Percentiles rank a stretch among this genome's conserved stretches.
Evolutionary conservation across 2,329 filamentous ascomycete genomes (phyloP).

Genomic region (Exophiala spinifera): DNA sequence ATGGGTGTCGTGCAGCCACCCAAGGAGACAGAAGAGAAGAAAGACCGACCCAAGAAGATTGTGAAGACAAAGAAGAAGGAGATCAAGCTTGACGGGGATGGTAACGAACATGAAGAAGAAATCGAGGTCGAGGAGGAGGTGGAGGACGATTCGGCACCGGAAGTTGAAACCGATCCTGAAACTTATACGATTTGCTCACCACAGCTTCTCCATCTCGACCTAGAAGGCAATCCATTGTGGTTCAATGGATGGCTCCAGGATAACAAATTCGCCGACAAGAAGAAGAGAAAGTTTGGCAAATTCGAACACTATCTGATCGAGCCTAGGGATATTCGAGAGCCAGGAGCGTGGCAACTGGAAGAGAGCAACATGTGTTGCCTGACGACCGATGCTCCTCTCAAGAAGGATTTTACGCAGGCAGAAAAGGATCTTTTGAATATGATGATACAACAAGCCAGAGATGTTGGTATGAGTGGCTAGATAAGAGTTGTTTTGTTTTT

Average conservation of each 20-base stretch:
- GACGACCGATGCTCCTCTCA: conserved; percentile 26
- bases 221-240: conserved; percentile 43
- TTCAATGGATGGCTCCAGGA: conserved; percentile 47
- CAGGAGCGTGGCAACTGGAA: conserved; percentile 28
- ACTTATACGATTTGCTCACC: conserved; percentile 44
- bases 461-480: conserved; percentile 22
- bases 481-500: too few species aligned
- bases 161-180: conserved; percentile 7
- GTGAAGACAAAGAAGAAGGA: conserved; percentile 22
- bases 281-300: conserved; percentile 35
- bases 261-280: conserved; percentile 42
- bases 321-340: conserved; percentile 25
- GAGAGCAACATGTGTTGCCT: conserved; percentile 30
- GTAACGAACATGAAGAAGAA: conserved; percentile 5
- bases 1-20: conserved; percentile 22
- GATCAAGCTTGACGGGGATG: background rate
- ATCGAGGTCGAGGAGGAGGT: conserved; percentile 1
- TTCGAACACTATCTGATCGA: conserved; percentile 35
- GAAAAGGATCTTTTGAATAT: conserved; percentile 24
- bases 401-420: conserved; percentile 22
- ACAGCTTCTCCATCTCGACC: conserved; percentile 46
- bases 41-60: conserved; percentile 6
- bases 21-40: conserved; percentile 1
- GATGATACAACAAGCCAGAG: conserved; percentile 27
- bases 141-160: conserved; percentile 1